Percentiles rank a stretch among this genome's conserved stretches.
Evolutionary conservation across 108 stramenopile genomes (phyloP).

Genomic region (Pelagomonas calceolata): DNA sequence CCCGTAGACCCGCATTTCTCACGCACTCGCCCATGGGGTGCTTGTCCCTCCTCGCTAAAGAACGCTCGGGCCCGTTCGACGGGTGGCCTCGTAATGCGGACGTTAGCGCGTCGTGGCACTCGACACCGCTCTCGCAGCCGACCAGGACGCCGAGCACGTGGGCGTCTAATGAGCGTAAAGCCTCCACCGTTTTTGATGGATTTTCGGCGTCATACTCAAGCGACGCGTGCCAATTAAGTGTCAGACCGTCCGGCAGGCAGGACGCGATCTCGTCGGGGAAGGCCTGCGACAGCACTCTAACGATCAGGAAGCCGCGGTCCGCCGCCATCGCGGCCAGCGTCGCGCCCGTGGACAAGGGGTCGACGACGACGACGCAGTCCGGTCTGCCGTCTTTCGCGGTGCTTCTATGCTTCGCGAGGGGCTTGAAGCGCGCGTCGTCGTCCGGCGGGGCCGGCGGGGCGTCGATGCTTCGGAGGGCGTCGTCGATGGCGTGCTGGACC

Average conservation of each 20-base stretch:
- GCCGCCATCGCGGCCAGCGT: conserved; percentile 61
- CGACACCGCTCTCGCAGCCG: conserved; percentile 25
- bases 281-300: conserved; percentile 11
- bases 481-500: no score
- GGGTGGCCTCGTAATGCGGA: neutral
- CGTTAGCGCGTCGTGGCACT: conserved; percentile 17
- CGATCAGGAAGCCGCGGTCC: conserved; percentile 58
- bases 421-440: neutral
- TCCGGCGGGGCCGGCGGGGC: no score
- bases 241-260: neutral
- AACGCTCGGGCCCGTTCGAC: neutral
- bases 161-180: neutral
- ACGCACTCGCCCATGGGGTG: conserved; percentile 70
- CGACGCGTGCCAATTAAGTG: neutral
- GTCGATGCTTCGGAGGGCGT: no score
- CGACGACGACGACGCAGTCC: conserved; percentile 53
- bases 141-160: conserved; percentile 16
- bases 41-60: conserved; percentile 49
- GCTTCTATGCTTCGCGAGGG: neutral
- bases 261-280: conserved; percentile 1
- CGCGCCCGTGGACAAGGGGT: conserved; percentile 73
- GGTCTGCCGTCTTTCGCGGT: neutral
- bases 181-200: neutral
- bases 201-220: neutral
- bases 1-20: conserved; percentile 49